Evolutionary conservation across 768 basidiomycete species (phyloP).

Genomic region (Phlegmacium glaucopus): DNA sequence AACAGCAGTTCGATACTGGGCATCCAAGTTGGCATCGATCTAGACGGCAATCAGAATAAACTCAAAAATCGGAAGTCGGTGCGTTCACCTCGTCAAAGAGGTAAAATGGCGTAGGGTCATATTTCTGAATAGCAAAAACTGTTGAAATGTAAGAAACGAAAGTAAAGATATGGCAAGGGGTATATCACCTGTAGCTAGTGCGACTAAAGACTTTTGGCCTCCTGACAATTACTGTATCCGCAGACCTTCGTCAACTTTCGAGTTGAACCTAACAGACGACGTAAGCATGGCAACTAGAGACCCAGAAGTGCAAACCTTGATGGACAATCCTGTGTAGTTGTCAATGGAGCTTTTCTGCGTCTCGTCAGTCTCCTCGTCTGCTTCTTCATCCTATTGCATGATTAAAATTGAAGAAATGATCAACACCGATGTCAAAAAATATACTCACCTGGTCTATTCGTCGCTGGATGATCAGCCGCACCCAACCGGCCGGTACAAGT

Average conservation of each 20-base stretch:
- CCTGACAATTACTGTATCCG: conserved; percentile 96
- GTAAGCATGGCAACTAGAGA: neutral
- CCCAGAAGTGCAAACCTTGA: conserved; percentile 58
- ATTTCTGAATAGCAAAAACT: conserved; percentile 99
- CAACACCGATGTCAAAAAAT: neutral
- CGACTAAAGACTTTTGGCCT: conserved; percentile 96
- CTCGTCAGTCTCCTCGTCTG: conserved; percentile 67
- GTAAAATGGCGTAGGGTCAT: conserved; percentile 98
- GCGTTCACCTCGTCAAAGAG: conserved; percentile 86
- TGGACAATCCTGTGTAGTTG: conserved; percentile 95
- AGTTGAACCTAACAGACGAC: conserved; percentile 81
- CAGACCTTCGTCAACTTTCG: conserved; percentile 94
- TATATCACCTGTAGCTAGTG: conserved; percentile 77
- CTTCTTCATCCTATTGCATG: conserved; percentile 59
- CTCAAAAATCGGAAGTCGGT: neutral
- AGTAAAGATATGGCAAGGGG: neutral
- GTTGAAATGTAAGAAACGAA: conserved; percentile 4
- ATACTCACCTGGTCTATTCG: conserved; percentile 73
- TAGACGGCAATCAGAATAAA: conserved; percentile 19
- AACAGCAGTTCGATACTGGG: conserved; percentile 96
- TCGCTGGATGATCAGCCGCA: conserved; percentile 89
- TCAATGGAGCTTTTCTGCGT: conserved; percentile 77
- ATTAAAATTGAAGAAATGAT: too few species aligned
- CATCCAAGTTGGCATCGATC: conserved; percentile 98
- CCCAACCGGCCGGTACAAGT: conserved; percentile 91